Evolutionary conservation across 148 eudicot genomes (phyloP), one percentile per base, ranked within the genome.

Genomic region (Chenopodium quinoa): DNA sequence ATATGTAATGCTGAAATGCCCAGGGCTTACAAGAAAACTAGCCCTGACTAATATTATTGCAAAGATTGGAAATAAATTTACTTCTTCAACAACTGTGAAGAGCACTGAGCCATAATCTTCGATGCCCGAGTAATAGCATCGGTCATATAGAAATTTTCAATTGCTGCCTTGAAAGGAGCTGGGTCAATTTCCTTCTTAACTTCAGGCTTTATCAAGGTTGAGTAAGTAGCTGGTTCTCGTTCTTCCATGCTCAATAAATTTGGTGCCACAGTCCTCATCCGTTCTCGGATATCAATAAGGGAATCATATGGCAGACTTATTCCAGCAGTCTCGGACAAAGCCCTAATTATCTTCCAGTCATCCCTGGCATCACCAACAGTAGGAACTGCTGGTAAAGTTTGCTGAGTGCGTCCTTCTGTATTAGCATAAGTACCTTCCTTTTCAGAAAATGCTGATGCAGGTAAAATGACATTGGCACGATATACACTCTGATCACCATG

Each of bases 51-150:
- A 68, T 47, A 40, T 84, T 81, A 73, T 72, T 84, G 75, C 70
- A 66, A 73, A 47, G n/a, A 62, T 40, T 8, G 31, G 1, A 40
- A 71, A 25, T 31, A 66, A 69, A 32, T 79, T 91, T 77, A 93
- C 82, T 93, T 91, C 90, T 94, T 96, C 86, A 77, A 70, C 76
- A 93, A 81, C 91, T 90, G 87, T 1, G 98, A 86, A 81, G 94
- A 91, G 83, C 99, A 96, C 73, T 94, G 98, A 40, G 99, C 99
- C 99, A 93, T 95, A 68, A 94, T 93, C 92, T 96, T 96, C 44
- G 99, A 96, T 29, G 99, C 99, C 86, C 99, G 87, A 0, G 98
- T 94, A 71, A 96, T 94, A 1, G 99, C 63, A 81, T 96, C 95
- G 0, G 99, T 96, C 99, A 96, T 94, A 65, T 96, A 96, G 86